Evolutionary conservation across 176 grass and related monocot genomes (phyloP), one percentile per base, ranked within the genome.

Genomic region (Triticum timopheevii): DNA sequence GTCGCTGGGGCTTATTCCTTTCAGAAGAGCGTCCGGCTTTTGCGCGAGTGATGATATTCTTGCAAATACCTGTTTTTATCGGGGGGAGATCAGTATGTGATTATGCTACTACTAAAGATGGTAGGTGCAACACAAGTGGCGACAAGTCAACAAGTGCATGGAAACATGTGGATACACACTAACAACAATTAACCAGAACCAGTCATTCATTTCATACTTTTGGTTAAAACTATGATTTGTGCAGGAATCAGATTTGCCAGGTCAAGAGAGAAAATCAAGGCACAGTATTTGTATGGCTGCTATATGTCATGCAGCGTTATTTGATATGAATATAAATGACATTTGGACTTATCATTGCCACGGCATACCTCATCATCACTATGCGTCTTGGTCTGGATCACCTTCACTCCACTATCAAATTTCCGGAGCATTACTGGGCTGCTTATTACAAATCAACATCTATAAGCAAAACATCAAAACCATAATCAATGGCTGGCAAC

Each of bases 331-430:
- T 59, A 42, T 66, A 67, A 25, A 79, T 64, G 6, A 9, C 15
- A 79, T 38, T 3, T 71, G 34, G 62, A 38, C 15, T 40, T 67
- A 70, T 65, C 76, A 8, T 71, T 84, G 38, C 28, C 28, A 64
- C 3, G 10, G 30, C 24, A 81, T 89, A 99, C 97, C 92, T 99
- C 92, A 73, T 94, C 92, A 93, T 99, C 97, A 84, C 97, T 97
- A 80, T 97, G 97, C 19, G 94, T 85, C 83, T 99, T 99, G 69
- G 88, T 99, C 87, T 99, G 97, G 81, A 99, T 97, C 85, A 97
- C 97, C 90, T 97, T 99, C 86, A 99, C 94, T 64, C 92, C 97
- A 89, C 97, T 94, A 65, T 99, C 97, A 86, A 99, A 99, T 79
- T 97, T 96, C 84, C 97, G 91, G 84, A 99, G 94, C 90, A 94